These are phyloP conservation scores for Jackrogersella minutella DNA, from an alignment of 495 filamentous ascomycete genomes.

Conservation along the genomic window DNA sequence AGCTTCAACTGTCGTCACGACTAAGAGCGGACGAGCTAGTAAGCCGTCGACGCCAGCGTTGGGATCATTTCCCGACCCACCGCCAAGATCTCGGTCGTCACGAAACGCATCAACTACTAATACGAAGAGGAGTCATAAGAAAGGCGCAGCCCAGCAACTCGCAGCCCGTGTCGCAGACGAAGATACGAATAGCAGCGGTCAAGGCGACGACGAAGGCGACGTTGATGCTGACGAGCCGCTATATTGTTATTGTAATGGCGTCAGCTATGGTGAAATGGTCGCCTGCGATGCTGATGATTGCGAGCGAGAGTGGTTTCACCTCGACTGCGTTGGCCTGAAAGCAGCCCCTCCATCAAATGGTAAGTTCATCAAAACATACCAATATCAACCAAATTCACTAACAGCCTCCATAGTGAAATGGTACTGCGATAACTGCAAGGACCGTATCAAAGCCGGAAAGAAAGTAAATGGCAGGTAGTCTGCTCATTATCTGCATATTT, in stretches of 20 bases:
- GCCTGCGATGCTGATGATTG: constrained; percentile 93
- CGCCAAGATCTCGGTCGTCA: constrained; percentile 49
- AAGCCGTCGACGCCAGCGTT: constrained; percentile 71
- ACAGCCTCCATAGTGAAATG: constrained; percentile 73
- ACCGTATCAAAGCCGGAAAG: constrained; percentile 64
- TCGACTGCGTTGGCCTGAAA: constrained; percentile 87
- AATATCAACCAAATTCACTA: constrained; percentile 16
- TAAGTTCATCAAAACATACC: constrained; percentile 55
- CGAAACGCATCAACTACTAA: constrained; percentile 45
- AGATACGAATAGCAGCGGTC: constrained; percentile 47
- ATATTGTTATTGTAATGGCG: constrained; percentile 93
- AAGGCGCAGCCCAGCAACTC: constrained; percentile 59
- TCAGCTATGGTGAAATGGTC: constrained; percentile 97
- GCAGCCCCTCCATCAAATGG: constrained; percentile 85
- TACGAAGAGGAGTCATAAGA: constrained; percentile 76
- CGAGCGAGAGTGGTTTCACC: constrained; percentile 93
- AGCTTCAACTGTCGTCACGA: constrained; percentile 49
- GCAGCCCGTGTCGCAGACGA: constrained; percentile 47
- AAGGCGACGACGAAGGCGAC: constrained; percentile 62
- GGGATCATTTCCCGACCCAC: constrained; percentile 58
- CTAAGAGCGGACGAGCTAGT: constrained; percentile 64
- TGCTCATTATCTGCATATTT: constrained; percentile 1
- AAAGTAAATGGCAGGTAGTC: constrained; percentile 49
- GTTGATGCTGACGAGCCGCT: constrained; percentile 81
- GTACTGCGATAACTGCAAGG: constrained; percentile 89